Percentiles rank a stretch among this genome's conserved stretches.
Evolutionary conservation across 257 asterid genomes (phyloP).

Genomic region (Salvia miltiorrhiza): DNA sequence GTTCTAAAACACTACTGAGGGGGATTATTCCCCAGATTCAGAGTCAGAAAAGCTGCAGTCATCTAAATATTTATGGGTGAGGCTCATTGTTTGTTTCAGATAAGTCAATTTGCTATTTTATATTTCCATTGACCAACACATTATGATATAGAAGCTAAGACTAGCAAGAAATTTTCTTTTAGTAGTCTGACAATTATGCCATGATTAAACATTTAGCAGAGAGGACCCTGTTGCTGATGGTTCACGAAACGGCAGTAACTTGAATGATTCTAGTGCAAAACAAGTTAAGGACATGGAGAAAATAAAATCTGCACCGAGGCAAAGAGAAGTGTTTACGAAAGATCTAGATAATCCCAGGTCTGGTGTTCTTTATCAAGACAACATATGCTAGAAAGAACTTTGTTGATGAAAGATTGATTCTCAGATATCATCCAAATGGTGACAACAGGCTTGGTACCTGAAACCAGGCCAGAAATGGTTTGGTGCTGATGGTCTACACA

Average conservation of each 20-base stretch:
- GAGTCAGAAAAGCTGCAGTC: constrained; percentile 38
- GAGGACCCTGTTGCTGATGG: constrained; percentile 20
- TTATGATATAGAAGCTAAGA: constrained; percentile 7
- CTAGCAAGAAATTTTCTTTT: not conserved
- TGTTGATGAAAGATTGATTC: constrained; percentile 4
- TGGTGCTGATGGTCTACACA: not conserved
- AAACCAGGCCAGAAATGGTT: not conserved
- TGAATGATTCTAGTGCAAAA: constrained; percentile 22
- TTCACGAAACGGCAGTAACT: constrained; percentile 13
- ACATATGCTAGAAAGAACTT: constrained; percentile 1
- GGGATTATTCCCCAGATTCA: constrained; percentile 37
- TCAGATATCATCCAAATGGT: not conserved
- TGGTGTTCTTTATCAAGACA: constrained; percentile 16
- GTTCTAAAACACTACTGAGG: constrained; percentile 31
- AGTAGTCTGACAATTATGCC: constrained; percentile 20
- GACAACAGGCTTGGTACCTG: not conserved
- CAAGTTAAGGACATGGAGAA: constrained; percentile 22
- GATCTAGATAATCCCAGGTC: constrained; percentile 43
- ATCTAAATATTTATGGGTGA: constrained; percentile 37
- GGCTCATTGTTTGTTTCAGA: constrained; percentile 21
- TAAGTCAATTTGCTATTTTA: not conserved
- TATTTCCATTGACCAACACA: constrained; percentile 11
- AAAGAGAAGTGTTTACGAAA: constrained; percentile 26
- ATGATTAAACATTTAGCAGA: constrained; percentile 28
- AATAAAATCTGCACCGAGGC: constrained; percentile 26